phyloP scores from a whole-genome alignment of 805 yeast genomes.

The Ogataea siamensis region DNA sequence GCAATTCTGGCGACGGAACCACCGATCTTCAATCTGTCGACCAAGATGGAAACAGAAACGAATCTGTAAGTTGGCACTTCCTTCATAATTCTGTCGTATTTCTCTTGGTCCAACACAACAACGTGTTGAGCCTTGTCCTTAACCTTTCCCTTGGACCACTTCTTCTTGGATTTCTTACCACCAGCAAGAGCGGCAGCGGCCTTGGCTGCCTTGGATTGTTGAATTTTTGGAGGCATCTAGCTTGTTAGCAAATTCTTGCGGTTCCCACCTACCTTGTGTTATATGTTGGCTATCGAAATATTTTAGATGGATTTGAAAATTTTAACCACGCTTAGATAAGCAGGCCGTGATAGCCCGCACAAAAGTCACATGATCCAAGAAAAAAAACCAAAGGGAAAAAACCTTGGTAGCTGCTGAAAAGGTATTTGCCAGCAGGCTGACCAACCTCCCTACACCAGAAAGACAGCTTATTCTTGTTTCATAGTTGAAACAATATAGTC shows the following conservation, averaged over 20 bases:
- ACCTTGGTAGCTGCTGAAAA: too few relatives aligned
- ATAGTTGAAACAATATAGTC: slow-evolving; percentile 6
- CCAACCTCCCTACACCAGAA: slow-evolving; percentile 5
- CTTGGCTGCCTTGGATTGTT: slow-evolving; percentile 99
- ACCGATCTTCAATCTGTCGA: slow-evolving; percentile 98
- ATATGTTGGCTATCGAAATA: slow-evolving; percentile 13
- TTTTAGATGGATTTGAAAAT: slow-evolving; percentile 7
- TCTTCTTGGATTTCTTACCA: slow-evolving; percentile 99
- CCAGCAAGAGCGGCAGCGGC: slow-evolving; percentile 99
- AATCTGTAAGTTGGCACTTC: slow-evolving; percentile 99
- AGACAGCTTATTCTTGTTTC: slow-evolving; percentile 4
- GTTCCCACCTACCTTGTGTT: slow-evolving; percentile 16
- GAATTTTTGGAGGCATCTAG: slow-evolving; percentile 98
- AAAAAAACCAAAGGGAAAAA: too few relatives aligned
- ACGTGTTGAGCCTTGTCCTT: slow-evolving; percentile 99
- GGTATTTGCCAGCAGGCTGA: background rate
- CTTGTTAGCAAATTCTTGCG: slow-evolving; percentile 18
- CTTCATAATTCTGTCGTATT: slow-evolving; percentile 98
- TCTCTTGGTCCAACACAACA: slow-evolving; percentile 95
- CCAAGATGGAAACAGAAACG: slow-evolving; percentile 96
- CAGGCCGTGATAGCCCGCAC: slow-evolving; percentile 1
- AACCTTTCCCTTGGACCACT: slow-evolving; percentile 99
- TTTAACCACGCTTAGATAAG: slow-evolving; percentile 11
- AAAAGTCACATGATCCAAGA: slow-evolving; percentile 5
- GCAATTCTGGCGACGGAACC: slow-evolving; percentile 99